Conservation (phyloP, 345 rosid genomes). For the Sapria himalayana region DNA sequence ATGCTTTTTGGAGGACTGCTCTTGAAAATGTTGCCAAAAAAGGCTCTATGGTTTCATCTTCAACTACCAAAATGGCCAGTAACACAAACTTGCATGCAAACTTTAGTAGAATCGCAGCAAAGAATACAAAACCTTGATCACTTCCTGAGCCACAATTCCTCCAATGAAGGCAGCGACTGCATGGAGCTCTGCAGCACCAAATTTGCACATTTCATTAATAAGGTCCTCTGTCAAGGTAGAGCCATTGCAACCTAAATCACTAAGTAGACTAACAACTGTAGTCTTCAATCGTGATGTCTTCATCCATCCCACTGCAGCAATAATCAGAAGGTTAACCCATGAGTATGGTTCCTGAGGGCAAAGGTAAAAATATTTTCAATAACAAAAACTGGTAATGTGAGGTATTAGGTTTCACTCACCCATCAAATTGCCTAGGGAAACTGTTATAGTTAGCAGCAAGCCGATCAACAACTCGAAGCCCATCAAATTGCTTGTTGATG, state of each 20-base stretch:
- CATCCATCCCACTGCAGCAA: constrained; percentile 50
- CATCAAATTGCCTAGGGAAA: constrained; percentile 87
- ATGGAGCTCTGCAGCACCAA: constrained; percentile 94
- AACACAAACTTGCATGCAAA: too few relatives aligned
- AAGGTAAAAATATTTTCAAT: too few relatives aligned
- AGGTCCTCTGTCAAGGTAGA: constrained; percentile 71
- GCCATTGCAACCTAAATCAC: constrained; percentile 73
- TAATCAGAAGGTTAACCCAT: too few relatives aligned
- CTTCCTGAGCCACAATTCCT: constrained; percentile 90
- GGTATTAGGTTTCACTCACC: too few relatives aligned
- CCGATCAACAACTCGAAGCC: constrained; percentile 78
- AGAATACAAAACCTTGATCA: constrained; percentile 42
- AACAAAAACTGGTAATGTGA: too few relatives aligned
- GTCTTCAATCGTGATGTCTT: constrained; percentile 64
- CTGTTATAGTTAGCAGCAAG: constrained; percentile 74
- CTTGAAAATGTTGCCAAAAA: too few relatives aligned
- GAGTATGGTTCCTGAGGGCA: too few relatives aligned
- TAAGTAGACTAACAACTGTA: constrained; percentile 41
- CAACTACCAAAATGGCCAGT: too few relatives aligned
- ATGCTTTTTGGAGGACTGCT: too few relatives aligned
- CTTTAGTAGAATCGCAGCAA: too few relatives aligned
- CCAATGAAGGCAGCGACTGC: constrained; percentile 83
- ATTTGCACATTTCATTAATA: constrained; percentile 81
- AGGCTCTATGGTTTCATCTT: too few relatives aligned
- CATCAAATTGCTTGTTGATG: too few relatives aligned